Conservation (phyloP, 331 rosid species). For the Telfairia occidentalis region DNA sequence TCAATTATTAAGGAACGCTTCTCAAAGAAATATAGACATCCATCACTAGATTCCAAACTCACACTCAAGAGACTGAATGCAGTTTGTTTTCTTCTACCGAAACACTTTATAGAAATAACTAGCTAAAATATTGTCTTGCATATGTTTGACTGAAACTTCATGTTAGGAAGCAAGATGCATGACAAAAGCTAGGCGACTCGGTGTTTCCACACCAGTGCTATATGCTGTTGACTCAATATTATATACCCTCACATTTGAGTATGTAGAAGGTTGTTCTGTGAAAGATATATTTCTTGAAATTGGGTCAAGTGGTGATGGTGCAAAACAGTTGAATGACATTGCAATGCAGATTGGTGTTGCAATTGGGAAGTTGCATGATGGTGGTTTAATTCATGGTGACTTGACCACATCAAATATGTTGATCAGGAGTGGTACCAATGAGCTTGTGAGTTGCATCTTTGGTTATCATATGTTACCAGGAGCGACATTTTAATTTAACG, state of each 20-base stretch:
- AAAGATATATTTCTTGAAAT: conserved; percentile 66
- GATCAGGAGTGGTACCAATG: conserved; percentile 41
- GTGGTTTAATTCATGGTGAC: conserved; percentile 86
- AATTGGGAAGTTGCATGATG: conserved; percentile 75
- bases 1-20: conserved; percentile 76
- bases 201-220: conserved; percentile 60
- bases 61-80: conserved; percentile 76
- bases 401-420: conserved; percentile 89
- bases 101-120: background rate
- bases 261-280: conserved; percentile 61
- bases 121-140: conserved; percentile 2
- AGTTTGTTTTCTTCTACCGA: conserved; percentile 22
- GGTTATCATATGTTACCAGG: background rate
- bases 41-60: conserved; percentile 72
- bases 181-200: conserved; percentile 86
- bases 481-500: background rate
- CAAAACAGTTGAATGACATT: conserved; percentile 38
- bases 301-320: conserved; percentile 33
- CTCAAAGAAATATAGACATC: conserved; percentile 90
- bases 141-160: background rate
- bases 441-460: conserved; percentile 44
- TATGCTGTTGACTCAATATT: conserved; percentile 48
- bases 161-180: conserved; percentile 83
- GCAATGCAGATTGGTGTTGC: conserved; percentile 75
- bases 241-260: conserved; percentile 69